Conservation (phyloP, 2,329 filamentous ascomycete genomes). For the Epichloe aotearoae region DNA sequence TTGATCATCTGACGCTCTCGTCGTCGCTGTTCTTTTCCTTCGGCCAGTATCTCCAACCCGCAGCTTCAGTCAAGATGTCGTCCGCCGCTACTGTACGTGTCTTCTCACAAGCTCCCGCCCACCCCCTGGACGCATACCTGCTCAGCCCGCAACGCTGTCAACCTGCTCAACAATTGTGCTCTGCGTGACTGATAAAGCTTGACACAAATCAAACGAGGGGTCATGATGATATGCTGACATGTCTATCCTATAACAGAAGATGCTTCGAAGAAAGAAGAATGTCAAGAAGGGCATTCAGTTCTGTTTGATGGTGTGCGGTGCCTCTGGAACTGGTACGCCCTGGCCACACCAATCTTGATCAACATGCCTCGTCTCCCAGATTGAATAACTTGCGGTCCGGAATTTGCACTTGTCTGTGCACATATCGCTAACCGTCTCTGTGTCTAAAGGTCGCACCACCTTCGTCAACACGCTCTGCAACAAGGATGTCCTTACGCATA, state of each 20-base stretch:
- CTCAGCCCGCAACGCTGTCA: background rate
- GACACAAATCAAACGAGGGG: background rate
- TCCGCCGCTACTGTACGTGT: slow-evolving; percentile 11
- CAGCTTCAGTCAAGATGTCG: slow-evolving; percentile 12
- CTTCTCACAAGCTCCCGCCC: slow-evolving; percentile 3
- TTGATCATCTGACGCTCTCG: slow-evolving; percentile 6
- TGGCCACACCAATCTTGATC: background rate
- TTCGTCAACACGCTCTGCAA: slow-evolving; percentile 99
- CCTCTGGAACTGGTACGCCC: slow-evolving; percentile 84
- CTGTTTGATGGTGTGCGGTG: slow-evolving; percentile 99
- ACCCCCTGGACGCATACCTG: background rate
- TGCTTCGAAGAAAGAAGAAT: slow-evolving; percentile 99
- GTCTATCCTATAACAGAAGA: slow-evolving; percentile 45
- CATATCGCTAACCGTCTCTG: background rate
- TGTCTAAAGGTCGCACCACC: slow-evolving; percentile 68
- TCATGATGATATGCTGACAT: slow-evolving; percentile 14
- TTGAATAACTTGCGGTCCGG: background rate
- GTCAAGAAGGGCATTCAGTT: slow-evolving; percentile 99
- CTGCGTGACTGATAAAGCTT: slow-evolving; percentile 4
- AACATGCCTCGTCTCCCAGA: background rate
- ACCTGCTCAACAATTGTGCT: slow-evolving; percentile 1
- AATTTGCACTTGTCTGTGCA: background rate
- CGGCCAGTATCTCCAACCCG: slow-evolving; percentile 4
- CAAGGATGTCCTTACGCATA: slow-evolving; percentile 79
- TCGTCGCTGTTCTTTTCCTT: slow-evolving; percentile 6